Evolutionary conservation across 2,329 filamentous ascomycete species (phyloP), one percentile per base, ranked within the genome.

Genomic region (Pseudogymnoascus sp.): DNA sequence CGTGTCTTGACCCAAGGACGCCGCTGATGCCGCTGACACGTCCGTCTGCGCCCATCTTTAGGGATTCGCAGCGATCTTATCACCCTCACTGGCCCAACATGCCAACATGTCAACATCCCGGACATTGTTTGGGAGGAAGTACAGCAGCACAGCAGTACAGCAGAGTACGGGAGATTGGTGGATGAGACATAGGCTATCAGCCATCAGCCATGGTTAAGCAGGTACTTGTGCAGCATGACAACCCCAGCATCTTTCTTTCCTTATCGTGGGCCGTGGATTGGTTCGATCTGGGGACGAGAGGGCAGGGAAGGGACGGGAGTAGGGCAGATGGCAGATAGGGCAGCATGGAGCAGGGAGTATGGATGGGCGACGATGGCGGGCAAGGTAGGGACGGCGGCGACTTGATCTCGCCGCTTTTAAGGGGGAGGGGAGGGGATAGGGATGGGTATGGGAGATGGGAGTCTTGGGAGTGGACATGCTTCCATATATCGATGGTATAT

Each of bases 161-260:
- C 4, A 33, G 45, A 52, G 25, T 52, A 52, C n/a, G 45, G 45
- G 45, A 55, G 45, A 55, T 55, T 55, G 45, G 8, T 33, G 25
- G 45, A 23, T 55, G 45, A 55, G 45, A 55, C 45, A 55, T 45
- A 18, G 28, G 14, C 3, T 23, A 49, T 28, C 43, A 25, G 12
- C 43, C 43, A 49, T 31, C 49, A 55, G 49, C 49, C 49, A 55
- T 55, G 6, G 49, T 55, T n/a, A 55, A 55, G 49, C 49, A 55
- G 49, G 49, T 55, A 55, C 49, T 28, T 55, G 49, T 52, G n/a
- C 49, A 33, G 9, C 49, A 33, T 33, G 49, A 31, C 28, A 55
- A 55, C n/a, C 49, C 49, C 28, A 18, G 49, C n/a, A 14, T 12
- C 18, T 55, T 5, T 8, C 25, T 33, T 55, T 5, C n/a, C 25